Conservation (phyloP, 2,329 filamentous ascomycete genomes). For the Cladosporium colombiae region DNA sequence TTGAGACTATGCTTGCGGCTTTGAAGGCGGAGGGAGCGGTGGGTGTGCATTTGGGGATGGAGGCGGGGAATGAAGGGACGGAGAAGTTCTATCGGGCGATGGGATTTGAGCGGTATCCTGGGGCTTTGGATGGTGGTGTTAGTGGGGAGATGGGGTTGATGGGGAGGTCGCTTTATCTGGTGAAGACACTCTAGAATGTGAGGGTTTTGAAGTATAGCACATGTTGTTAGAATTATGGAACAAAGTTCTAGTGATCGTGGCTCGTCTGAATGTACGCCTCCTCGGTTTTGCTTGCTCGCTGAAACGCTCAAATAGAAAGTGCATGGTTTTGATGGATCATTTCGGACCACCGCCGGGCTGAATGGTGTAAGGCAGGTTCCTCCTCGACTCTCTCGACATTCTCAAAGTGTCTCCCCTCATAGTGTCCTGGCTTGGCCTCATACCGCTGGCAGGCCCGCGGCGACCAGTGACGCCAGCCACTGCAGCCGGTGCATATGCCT, state of each 20-base stretch:
- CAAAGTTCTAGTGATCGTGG: neutral
- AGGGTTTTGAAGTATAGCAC: neutral
- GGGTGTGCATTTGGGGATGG: conserved; percentile 42
- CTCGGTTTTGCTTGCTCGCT: neutral
- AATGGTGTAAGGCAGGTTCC: neutral
- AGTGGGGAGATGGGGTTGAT: conserved; percentile 15
- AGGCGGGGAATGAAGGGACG: conserved; percentile 35
- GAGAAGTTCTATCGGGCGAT: conserved; percentile 24
- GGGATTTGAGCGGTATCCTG: neutral
- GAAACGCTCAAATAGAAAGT: conserved; percentile 8
- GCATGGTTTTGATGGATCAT: neutral
- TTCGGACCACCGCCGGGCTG: neutral
- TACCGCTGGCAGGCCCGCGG: conserved; percentile 6
- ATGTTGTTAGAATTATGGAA: neutral
- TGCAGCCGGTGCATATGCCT: conserved; percentile 4
- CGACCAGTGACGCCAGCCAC: conserved; percentile 14
- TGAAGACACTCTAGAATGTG: neutral
- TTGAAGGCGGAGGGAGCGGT: conserved; percentile 30
- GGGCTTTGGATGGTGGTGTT: conserved; percentile 12
- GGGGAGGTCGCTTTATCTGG: neutral
- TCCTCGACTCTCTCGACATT: conserved; percentile 14
- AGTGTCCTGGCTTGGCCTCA: conserved; percentile 13
- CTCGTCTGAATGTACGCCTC: conserved; percentile 2
- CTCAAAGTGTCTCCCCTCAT: neutral
- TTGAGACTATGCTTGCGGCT: conserved; percentile 32